phyloP scores from a whole-genome alignment of 2,329 filamentous ascomycete species.

The Alternaria solani region DNA sequence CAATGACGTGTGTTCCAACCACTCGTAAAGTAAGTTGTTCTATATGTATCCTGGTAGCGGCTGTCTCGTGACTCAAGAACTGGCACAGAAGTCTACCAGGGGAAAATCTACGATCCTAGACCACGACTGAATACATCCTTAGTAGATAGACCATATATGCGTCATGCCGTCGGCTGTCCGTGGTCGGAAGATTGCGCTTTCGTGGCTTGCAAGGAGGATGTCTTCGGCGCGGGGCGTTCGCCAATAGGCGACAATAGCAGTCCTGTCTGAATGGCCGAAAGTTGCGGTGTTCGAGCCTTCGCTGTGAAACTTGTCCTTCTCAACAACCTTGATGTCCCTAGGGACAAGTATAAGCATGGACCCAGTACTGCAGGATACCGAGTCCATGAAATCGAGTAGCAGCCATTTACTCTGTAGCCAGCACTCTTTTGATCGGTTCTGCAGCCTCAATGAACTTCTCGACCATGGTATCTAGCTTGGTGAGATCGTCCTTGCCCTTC shows the following conservation, averaged over 20 bases:
- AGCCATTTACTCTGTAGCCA: constrained; percentile 71
- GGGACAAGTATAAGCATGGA: not conserved
- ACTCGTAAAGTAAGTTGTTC: not conserved
- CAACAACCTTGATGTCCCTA: not conserved
- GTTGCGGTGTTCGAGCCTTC: not conserved
- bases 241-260: not conserved
- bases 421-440: constrained; percentile 85
- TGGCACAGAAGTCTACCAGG: not conserved
- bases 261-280: not conserved
- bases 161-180: not conserved
- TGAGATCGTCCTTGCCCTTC: constrained; percentile 90
- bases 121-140: not conserved
- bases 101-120: not conserved
- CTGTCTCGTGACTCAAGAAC: not conserved
- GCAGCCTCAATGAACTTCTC: constrained; percentile 94
- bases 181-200: not conserved
- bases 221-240: not conserved
- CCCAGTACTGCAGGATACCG: not conserved
- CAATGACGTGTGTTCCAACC: not conserved
- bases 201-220: constrained; percentile 1
- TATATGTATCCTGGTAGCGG: not conserved
- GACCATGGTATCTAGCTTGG: constrained; percentile 87
- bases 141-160: not conserved
- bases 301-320: not conserved
- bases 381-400: not conserved